Evolutionary conservation across 352 stramenopile genomes (phyloP), one percentile per base, ranked within the genome.

Genomic region (Pilasporangium apinafurcum): DNA sequence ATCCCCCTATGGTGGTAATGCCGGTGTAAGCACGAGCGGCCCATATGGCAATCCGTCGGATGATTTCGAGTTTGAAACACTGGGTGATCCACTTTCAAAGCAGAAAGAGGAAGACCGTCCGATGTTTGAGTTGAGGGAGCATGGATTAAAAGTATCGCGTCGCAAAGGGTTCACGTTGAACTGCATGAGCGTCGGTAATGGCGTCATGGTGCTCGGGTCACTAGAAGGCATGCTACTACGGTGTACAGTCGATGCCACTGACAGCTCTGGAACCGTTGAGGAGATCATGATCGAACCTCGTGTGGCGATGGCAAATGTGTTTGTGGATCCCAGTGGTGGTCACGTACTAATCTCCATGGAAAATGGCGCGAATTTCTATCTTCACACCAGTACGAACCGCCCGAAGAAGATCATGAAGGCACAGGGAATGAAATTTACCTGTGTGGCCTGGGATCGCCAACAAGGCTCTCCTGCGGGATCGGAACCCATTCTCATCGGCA

Each of bases 281-380:
- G 83, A 95, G 56, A 92, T 95, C 59, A 89, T 87, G 74, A 91
- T 95, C 45, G 83, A 95, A 52, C 80, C 83, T 28, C 82, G 78
- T 42, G 77, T 92, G 8, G 80, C 76, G 39, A 90, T 95, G 73
- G 41, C 72, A 22, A 75, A 72, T 8, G 68, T 92, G 35, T 91
- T 89, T 29, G 66, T 95, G 9, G 83, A 95, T 44, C 83, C 83
- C 1, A 95, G 74, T 22, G 83, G 83, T 13, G 58, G 72, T 22
- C 83, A 95, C 43, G 47, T 88, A 50, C 48, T 95, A 30, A 67
- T 95, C 20, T 92, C 78, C 0, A 88, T 95, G 79, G 83, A 95
- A 39, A 95, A 92, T 49, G 83, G 83, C 10, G 76, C 71, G 5
- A 95, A 95, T 42, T 95, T 89, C 53, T 92, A 95, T 44, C 39